Evolutionary conservation across 164 flowering plant species (phyloP).

Genomic region (Berberis thunbergii): DNA sequence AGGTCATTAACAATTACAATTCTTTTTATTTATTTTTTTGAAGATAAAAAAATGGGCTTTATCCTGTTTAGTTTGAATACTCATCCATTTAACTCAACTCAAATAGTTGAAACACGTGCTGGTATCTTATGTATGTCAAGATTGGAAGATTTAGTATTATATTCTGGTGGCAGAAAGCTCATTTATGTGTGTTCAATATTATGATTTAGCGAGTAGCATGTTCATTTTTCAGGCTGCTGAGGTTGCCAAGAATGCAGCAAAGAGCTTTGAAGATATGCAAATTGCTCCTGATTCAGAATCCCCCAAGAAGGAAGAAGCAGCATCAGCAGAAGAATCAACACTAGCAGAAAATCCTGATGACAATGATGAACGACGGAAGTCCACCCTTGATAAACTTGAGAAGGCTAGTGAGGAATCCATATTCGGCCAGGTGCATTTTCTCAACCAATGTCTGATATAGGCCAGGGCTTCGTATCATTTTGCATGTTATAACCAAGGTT

Average conservation of each 20-base stretch:
- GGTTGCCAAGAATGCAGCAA: slow-evolving; percentile 77
- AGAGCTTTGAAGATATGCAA: slow-evolving; percentile 57
- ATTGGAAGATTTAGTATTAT: too few relatives aligned
- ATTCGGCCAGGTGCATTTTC: slow-evolving; percentile 78
- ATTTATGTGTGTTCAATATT: too few relatives aligned
- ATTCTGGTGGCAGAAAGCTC: too few relatives aligned
- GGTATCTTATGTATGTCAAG: too few relatives aligned
- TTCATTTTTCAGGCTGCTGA: slow-evolving; percentile 48
- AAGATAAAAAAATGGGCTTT: too few relatives aligned
- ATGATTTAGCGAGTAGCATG: too few relatives aligned
- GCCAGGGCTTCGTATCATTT: not conserved
- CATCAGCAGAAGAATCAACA: slow-evolving; percentile 18
- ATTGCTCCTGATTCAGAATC: slow-evolving; percentile 45
- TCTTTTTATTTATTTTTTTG: too few relatives aligned
- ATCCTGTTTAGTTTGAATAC: too few relatives aligned
- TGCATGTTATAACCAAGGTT: not conserved
- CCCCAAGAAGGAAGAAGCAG: slow-evolving; percentile 38
- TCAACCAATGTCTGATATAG: not conserved
- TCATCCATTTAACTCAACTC: too few relatives aligned
- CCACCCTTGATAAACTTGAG: slow-evolving; percentile 76
- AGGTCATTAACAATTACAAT: too few relatives aligned
- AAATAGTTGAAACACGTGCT: too few relatives aligned
- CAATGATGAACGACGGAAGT: slow-evolving; percentile 37
- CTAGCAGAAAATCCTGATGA: slow-evolving; percentile 40
- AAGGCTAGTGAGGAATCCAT: slow-evolving; percentile 83